These are phyloP conservation scores for Cadophora malorum DNA, from an alignment of 2,329 filamentous ascomycete genomes.

Conservation along the genomic window DNA sequence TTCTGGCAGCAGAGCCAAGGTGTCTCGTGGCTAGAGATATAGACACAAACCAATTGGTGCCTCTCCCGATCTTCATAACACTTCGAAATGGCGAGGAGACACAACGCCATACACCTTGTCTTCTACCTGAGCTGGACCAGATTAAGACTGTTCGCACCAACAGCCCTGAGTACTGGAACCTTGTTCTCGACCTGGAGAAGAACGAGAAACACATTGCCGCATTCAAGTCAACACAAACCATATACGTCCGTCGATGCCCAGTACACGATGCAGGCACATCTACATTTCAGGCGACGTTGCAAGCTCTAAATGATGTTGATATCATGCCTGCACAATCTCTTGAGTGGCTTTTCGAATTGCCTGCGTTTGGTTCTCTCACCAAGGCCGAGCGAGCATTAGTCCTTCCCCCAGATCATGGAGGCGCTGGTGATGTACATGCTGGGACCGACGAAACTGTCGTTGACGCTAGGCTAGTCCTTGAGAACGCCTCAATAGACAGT, in stretches of 20 bases:
- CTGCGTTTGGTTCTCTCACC: constrained; percentile 59
- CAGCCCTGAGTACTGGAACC: constrained; percentile 69
- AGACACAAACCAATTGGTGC: constrained; percentile 80
- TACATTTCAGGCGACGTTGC: constrained; percentile 67
- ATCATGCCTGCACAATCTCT: constrained; percentile 56
- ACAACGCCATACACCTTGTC: constrained; percentile 46
- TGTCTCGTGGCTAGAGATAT: constrained; percentile 89
- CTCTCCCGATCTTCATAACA: constrained; percentile 70
- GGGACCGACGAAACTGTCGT: constrained; percentile 64
- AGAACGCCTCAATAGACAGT: constrained; percentile 53
- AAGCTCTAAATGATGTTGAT: constrained; percentile 66
- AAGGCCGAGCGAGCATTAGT: constrained; percentile 63
- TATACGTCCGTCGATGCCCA: constrained; percentile 66
- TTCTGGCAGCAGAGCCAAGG: constrained; percentile 86
- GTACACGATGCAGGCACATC: constrained; percentile 60
- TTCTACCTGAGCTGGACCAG: constrained; percentile 54
- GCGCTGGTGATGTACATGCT: constrained; percentile 51
- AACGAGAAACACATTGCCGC: constrained; percentile 61
- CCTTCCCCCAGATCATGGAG: constrained; percentile 52
- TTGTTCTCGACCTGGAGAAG: constrained; percentile 67
- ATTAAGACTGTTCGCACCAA: constrained; percentile 56
- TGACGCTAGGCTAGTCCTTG: constrained; percentile 65
- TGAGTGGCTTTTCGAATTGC: constrained; percentile 68
- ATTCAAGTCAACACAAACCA: constrained; percentile 66
- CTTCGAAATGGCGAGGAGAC: constrained; percentile 38